Evolutionary conservation across 2,329 filamentous ascomycete genomes (phyloP).

Genomic region (Podosphaera fusca): DNA sequence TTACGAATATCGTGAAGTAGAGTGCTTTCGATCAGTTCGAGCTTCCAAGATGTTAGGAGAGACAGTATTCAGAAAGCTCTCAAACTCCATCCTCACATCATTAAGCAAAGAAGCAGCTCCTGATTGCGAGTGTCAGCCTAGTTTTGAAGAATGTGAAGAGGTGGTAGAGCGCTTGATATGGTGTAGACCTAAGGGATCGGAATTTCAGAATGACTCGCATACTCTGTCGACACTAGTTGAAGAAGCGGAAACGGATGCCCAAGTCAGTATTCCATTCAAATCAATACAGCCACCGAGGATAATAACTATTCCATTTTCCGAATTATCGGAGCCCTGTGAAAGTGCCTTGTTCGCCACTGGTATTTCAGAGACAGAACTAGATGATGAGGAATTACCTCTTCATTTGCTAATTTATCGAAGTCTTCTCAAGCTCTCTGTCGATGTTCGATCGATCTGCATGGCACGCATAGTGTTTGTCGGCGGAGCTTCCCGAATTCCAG

Average conservation of each 20-base stretch:
- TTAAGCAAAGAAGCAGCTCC: conserved; percentile 1
- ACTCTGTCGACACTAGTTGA: neutral
- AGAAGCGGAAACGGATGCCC: neutral
- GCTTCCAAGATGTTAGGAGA: conserved; percentile 50
- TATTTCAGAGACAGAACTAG: conserved; percentile 33
- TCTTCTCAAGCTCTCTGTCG: conserved; percentile 53
- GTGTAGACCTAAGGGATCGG: conserved; percentile 28
- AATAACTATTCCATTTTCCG: conserved; percentile 43
- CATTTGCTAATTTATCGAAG: conserved; percentile 54
- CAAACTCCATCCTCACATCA: conserved; percentile 19
- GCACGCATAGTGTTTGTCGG: conserved; percentile 72
- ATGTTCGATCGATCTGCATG: conserved; percentile 70
- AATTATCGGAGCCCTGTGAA: conserved; percentile 53
- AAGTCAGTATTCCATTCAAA: conserved; percentile 18
- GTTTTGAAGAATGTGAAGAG: conserved; percentile 66
- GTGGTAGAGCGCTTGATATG: conserved; percentile 53
- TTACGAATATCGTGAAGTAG: conserved; percentile 74
- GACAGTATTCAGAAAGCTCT: conserved; percentile 42
- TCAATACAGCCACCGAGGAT: conserved; percentile 25
- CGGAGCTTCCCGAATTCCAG: conserved; percentile 55
- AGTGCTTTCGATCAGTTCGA: conserved; percentile 44
- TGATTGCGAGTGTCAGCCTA: conserved; percentile 19
- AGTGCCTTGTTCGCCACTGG: conserved; percentile 44
- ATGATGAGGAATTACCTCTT: conserved; percentile 69
- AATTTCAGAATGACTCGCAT: neutral